Conservation (phyloP, 129 eudicot genomes). For the Centaurea solstitialis region DNA sequence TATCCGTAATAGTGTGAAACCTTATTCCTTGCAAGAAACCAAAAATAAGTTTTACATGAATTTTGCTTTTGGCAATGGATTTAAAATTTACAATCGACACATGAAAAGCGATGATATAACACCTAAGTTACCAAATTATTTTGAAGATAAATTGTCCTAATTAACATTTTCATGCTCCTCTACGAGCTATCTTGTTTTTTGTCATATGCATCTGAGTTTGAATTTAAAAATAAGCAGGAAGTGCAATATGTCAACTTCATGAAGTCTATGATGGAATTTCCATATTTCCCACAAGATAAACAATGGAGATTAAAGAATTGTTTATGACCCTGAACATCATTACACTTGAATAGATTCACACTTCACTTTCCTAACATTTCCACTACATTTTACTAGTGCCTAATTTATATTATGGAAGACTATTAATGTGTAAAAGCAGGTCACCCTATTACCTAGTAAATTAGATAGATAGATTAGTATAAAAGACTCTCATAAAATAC, state of each 20-base stretch:
- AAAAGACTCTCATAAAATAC: too few relatives aligned
- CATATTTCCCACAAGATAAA: constrained; percentile 17
- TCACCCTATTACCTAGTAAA: neutral
- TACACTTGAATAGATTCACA: constrained; percentile 19
- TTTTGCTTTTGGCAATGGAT: too few relatives aligned
- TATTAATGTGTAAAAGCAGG: neutral
- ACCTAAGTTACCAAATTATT: neutral
- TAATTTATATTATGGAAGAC: neutral
- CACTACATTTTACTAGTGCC: constrained; percentile 14
- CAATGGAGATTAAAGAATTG: neutral
- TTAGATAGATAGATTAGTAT: neutral
- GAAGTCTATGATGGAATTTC: neutral
- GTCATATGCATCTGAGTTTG: neutral
- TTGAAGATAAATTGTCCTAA: neutral
- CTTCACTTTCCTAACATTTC: constrained; percentile 8
- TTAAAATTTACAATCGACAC: too few relatives aligned
- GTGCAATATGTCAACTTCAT: constrained; percentile 17
- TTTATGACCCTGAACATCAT: constrained; percentile 15
- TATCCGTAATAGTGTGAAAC: neutral
- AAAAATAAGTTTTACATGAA: neutral
- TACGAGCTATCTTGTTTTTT: neutral
- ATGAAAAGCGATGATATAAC: neutral
- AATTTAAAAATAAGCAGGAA: neutral
- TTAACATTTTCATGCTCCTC: neutral
- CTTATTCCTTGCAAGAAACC: neutral